These are phyloP conservation scores for Teunomyces gatunensis DNA, from an alignment of 805 yeast genomes.

Conservation along the genomic window DNA sequence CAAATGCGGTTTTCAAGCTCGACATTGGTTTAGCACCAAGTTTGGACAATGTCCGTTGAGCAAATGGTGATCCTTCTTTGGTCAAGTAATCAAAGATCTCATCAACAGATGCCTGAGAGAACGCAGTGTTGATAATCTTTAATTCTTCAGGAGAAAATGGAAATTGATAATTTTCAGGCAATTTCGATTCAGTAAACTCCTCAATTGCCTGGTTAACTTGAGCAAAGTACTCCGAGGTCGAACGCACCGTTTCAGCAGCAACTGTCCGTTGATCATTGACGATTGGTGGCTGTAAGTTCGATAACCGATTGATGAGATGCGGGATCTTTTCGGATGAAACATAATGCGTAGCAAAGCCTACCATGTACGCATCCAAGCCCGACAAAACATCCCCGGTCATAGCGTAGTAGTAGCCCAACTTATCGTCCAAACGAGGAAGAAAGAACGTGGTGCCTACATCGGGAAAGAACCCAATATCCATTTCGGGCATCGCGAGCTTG, in stretches of 20 bases:
- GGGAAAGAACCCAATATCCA: conserved; percentile 93
- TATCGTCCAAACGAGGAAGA: conserved; percentile 76
- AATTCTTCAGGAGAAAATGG: conserved; percentile 55
- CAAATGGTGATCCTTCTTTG: conserved; percentile 63
- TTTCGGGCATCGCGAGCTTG: conserved; percentile 95
- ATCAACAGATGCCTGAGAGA: conserved; percentile 52
- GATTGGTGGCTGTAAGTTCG: conserved; percentile 52
- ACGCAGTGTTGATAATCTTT: conserved; percentile 64
- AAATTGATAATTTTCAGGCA: conserved; percentile 62
- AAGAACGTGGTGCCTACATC: conserved; percentile 95
- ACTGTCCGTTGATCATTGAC: conserved; percentile 28
- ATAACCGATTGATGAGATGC: conserved; percentile 62
- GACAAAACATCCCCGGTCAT: conserved; percentile 76
- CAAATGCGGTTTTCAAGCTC: conserved; percentile 72
- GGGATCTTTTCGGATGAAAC: conserved; percentile 64
- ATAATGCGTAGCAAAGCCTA: conserved; percentile 90
- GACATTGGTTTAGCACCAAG: conserved; percentile 69
- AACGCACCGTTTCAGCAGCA: conserved; percentile 18
- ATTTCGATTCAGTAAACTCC: conserved; percentile 64
- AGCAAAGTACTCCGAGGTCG: conserved; percentile 43
- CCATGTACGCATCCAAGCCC: conserved; percentile 77
- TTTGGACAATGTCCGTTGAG: conserved; percentile 52
- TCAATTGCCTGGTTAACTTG: conserved; percentile 72
- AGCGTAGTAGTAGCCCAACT: conserved; percentile 81
- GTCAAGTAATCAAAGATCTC: conserved; percentile 53